Percentiles rank a stretch among this genome's conserved stretches.
These are phyloP conservation scores for Dioscorea dumetorum DNA, from an alignment of 106 monocot species.

Conservation along the genomic window DNA sequence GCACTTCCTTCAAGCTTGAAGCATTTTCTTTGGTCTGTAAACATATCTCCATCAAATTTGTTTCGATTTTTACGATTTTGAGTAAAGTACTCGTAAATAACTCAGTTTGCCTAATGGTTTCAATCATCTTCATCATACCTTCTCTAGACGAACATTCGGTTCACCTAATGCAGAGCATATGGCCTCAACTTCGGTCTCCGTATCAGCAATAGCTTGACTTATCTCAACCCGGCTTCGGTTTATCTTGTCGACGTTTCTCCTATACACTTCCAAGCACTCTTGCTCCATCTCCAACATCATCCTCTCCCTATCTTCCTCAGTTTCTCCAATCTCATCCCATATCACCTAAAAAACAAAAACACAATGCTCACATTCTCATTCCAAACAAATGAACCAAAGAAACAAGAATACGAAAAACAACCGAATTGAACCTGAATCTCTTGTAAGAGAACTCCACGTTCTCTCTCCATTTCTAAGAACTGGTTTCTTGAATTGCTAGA, in stretches of 20 bases:
- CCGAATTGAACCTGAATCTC: constrained; percentile 21
- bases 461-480: constrained; percentile 29
- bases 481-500: constrained; percentile 3
- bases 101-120: no score
- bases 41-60: background rate
- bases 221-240: constrained; percentile 50
- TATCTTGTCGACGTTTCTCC: constrained; percentile 46
- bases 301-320: constrained; percentile 56
- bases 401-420: background rate
- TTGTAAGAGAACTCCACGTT: constrained; percentile 23
- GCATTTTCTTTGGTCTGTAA: constrained; percentile 45
- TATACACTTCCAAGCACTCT: constrained; percentile 67
- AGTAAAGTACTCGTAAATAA: no score
- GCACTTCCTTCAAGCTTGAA: constrained; percentile 55
- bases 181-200: constrained; percentile 50
- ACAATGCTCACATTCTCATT: background rate
- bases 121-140: constrained; percentile 19
- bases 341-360: constrained; percentile 39
- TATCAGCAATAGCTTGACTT: constrained; percentile 49
- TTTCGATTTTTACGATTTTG: no score
- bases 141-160: constrained; percentile 27
- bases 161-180: constrained; percentile 59
- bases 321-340: constrained; percentile 86
- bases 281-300: constrained; percentile 64
- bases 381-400: background rate